Evolutionary conservation across 306 rosid species (phyloP).

Genomic region (Ammopiptanthus mongolicus): DNA sequence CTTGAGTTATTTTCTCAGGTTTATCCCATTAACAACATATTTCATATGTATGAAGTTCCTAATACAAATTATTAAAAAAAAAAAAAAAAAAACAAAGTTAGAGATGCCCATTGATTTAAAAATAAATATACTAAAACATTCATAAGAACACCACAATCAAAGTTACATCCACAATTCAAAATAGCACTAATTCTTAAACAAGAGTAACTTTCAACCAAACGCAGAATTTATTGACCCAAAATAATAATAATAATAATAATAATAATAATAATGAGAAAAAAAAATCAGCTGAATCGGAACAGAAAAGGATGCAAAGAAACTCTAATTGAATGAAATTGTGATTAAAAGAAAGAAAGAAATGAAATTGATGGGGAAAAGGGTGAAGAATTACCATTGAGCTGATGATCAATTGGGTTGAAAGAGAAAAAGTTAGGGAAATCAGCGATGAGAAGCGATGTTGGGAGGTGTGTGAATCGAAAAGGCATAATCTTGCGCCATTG

Average conservation of each 20-base stretch:
- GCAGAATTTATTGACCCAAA: background rate
- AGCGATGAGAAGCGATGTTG: no score
- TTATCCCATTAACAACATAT: conserved; percentile 20
- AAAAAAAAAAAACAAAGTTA: background rate
- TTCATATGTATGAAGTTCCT: conserved; percentile 19
- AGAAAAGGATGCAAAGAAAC: background rate
- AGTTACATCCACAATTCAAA: background rate
- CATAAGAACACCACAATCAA: background rate
- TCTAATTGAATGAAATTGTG: background rate
- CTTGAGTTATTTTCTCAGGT: conserved; percentile 33
- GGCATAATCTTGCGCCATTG: no score
- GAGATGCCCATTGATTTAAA: background rate
- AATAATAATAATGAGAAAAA: no score
- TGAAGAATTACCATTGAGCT: conserved; percentile 12
- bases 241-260: background rate
- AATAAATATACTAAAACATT: background rate
- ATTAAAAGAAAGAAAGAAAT: no score
- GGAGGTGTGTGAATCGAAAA: no score
- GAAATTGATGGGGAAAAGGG: background rate
- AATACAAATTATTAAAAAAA: background rate
- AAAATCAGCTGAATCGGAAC: background rate
- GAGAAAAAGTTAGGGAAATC: no score
- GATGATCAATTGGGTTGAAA: background rate
- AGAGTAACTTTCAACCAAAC: background rate
- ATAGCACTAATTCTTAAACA: background rate